phyloP scores from a whole-genome alignment of 108 stramenopile species.

The Nitzschia sp. region DNA sequence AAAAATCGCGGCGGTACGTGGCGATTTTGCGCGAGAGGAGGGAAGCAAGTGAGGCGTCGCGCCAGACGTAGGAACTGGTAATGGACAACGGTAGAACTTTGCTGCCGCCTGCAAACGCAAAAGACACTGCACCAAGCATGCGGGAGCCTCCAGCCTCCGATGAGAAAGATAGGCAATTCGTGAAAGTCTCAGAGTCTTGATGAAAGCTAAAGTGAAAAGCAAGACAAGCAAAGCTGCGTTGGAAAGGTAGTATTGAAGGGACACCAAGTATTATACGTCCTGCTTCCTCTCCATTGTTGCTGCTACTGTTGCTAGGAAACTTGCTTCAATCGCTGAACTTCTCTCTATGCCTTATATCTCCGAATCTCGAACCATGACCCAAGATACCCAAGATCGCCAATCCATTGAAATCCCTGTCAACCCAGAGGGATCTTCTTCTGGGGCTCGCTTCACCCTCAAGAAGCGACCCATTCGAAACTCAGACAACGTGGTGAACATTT shows the following conservation, averaged over 20 bases:
- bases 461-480: constrained; percentile 31
- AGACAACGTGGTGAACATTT: constrained; percentile 22
- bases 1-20: background rate
- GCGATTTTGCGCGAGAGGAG: background rate
- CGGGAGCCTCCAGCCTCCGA: background rate
- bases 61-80: too few relatives aligned
- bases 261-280: constrained; percentile 11
- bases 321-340: background rate
- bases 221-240: background rate
- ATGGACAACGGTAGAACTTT: too few relatives aligned
- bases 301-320: background rate
- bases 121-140: background rate
- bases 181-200: constrained; percentile 6
- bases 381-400: background rate
- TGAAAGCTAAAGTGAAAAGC: constrained; percentile 8
- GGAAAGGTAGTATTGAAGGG: constrained; percentile 23
- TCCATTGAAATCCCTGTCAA: background rate
- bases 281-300: constrained; percentile 6
- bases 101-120: too few relatives aligned
- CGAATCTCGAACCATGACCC: background rate
- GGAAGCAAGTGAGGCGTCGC: too few relatives aligned
- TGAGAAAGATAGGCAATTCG: too few relatives aligned
- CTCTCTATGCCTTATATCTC: background rate
- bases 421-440: background rate
- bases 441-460: constrained; percentile 33